Evolutionary conservation across 2,329 filamentous ascomycete species (phyloP).

Genomic region (Botrytis deweyae): DNA sequence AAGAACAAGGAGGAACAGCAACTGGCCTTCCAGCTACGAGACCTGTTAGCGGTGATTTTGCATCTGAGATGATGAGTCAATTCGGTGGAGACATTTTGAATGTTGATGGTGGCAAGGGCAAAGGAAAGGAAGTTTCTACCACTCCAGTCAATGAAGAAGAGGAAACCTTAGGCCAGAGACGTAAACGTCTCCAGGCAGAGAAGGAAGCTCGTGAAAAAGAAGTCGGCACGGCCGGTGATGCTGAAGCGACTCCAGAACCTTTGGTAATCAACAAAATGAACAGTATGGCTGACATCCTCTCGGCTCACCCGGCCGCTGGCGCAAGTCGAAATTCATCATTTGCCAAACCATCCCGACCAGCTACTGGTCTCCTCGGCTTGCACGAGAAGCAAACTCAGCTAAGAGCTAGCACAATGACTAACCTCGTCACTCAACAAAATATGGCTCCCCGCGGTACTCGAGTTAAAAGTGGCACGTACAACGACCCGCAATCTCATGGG

Average conservation of each 20-base stretch:
- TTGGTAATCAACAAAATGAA: constrained; percentile 41
- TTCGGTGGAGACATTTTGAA: constrained; percentile 50
- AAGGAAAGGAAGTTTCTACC: constrained; percentile 38
- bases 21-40: constrained; percentile 38
- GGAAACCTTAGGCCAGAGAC: constrained; percentile 77
- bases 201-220: constrained; percentile 61
- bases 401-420: constrained; percentile 34
- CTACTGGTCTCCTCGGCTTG: constrained; percentile 35
- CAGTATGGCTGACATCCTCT: constrained; percentile 48
- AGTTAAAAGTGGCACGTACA: constrained; percentile 30
- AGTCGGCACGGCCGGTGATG: constrained; percentile 41
- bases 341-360: constrained; percentile 27
- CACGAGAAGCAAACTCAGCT: constrained; percentile 35
- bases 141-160: constrained; percentile 55
- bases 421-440: constrained; percentile 28
- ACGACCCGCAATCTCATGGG: constrained; percentile 25
- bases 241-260: constrained; percentile 20
- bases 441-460: constrained; percentile 23
- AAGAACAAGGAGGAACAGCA: constrained; percentile 48
- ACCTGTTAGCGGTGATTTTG: constrained; percentile 65
- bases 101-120: constrained; percentile 36
- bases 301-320: constrained; percentile 49
- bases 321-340: constrained; percentile 25
- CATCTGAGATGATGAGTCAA: constrained; percentile 65
- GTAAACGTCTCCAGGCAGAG: constrained; percentile 69